phyloP scores from a whole-genome alignment of 768 basidiomycete species.

The Amanita jacksonii region DNA sequence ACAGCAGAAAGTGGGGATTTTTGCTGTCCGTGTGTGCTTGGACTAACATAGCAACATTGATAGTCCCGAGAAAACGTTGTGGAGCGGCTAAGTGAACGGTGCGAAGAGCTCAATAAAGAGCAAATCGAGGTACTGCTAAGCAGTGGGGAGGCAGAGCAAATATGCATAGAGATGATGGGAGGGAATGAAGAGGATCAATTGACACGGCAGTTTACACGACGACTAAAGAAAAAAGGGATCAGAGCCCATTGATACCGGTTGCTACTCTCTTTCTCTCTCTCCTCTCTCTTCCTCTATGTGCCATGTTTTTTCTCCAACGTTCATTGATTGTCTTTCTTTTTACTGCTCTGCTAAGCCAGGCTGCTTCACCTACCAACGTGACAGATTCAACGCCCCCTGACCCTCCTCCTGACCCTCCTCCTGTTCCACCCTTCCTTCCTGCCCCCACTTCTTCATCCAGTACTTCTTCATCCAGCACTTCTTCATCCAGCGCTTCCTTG shows the following conservation, averaged over 20 bases:
- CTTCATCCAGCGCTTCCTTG: neutral
- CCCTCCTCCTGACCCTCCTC: no score
- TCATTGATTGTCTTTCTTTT: neutral
- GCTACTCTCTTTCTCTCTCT: neutral
- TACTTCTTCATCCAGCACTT: neutral
- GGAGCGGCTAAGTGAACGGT: constrained; percentile 26
- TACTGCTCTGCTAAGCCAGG: no score
- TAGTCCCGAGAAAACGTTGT: constrained; percentile 25
- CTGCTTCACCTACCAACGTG: no score
- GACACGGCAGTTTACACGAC: constrained; percentile 4
- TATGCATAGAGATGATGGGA: constrained; percentile 29
- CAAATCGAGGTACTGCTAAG: constrained; percentile 31
- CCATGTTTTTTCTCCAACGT: neutral
- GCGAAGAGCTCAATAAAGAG: constrained; percentile 19
- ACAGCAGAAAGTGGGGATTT: constrained; percentile 23
- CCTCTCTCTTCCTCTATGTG: neutral
- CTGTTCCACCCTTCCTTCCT: no score
- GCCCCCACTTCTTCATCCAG: neutral
- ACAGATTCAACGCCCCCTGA: no score
- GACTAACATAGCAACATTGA: constrained; percentile 9
- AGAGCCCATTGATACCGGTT: neutral
- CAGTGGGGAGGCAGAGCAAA: constrained; percentile 31
- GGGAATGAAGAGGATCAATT: constrained; percentile 6
- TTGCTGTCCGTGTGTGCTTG: neutral
- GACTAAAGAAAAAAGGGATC: neutral